Evolutionary conservation across 441 rosid genomes (phyloP).

Genomic region (Biscutella laevigata): DNA sequence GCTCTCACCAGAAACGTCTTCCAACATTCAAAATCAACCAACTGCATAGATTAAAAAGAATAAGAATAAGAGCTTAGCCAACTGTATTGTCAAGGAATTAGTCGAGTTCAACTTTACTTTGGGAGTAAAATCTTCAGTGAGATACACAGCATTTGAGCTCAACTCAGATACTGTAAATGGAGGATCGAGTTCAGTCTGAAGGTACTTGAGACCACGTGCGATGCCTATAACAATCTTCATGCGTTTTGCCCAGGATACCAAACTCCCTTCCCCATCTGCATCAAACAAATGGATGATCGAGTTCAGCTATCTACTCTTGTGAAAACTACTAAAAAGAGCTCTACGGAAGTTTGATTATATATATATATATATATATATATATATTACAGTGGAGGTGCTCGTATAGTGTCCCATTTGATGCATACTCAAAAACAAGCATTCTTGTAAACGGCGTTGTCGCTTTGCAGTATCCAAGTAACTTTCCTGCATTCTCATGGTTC

Average conservation of each 20-base stretch:
- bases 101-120: conserved; percentile 37
- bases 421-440: conserved; percentile 93
- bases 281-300: no score
- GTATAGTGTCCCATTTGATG: conserved; percentile 92
- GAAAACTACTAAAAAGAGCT: background rate
- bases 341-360: conserved; percentile 12
- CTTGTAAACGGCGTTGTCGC: conserved; percentile 73
- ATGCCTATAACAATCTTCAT: conserved; percentile 79
- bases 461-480: conserved; percentile 76
- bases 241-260: conserved; percentile 75
- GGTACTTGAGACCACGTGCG: conserved; percentile 79
- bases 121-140: conserved; percentile 88
- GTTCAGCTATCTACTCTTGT: background rate
- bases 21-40: conserved; percentile 95
- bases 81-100: background rate
- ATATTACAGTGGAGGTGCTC: conserved; percentile 90
- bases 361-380: no score
- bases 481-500: conserved; percentile 68
- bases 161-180: conserved; percentile 87
- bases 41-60: conserved; percentile 32
- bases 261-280: conserved; percentile 86
- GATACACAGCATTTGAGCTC: conserved; percentile 80
- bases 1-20: conserved; percentile 70
- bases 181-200: conserved; percentile 73
- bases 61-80: background rate